These are phyloP conservation scores for Centrapalus pauciflorus DNA, from an alignment of 129 eudicot species.

Conservation along the genomic window DNA sequence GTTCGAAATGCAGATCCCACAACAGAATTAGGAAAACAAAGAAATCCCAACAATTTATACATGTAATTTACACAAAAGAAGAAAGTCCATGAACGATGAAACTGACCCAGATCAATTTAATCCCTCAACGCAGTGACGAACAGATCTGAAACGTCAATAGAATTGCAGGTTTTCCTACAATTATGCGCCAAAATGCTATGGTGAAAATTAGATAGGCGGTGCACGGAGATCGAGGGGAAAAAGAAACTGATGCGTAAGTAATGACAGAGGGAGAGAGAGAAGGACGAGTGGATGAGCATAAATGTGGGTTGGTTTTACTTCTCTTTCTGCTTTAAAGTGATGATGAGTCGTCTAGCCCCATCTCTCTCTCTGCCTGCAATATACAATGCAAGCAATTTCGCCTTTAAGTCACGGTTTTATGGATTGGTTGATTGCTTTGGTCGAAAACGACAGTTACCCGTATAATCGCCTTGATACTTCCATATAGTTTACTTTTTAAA, in stretches of 20 bases:
- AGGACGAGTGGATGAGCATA: constrained; percentile 31
- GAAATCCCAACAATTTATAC: neutral
- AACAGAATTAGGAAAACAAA: neutral
- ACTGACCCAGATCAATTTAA: constrained; percentile 25
- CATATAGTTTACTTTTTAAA: too few species aligned
- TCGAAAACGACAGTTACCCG: too few species aligned
- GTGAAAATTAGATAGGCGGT: constrained; percentile 16
- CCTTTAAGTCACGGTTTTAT: too few species aligned
- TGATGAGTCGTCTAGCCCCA: constrained; percentile 17
- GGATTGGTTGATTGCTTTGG: too few species aligned
- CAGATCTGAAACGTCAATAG: constrained; percentile 8
- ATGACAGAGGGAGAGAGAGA: neutral
- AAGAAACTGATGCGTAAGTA: constrained; percentile 19
- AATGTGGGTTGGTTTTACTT: constrained; percentile 15
- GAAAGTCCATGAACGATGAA: neutral
- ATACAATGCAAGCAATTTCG: constrained; percentile 18
- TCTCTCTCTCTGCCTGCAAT: constrained; percentile 19
- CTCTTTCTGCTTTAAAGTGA: constrained; percentile 16
- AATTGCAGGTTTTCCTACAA: neutral
- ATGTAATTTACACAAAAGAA: neutral
- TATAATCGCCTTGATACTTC: too few species aligned
- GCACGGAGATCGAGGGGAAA: constrained; percentile 25
- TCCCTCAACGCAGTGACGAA: constrained; percentile 6
- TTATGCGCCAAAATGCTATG: constrained; percentile 1
- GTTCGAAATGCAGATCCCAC: constrained; percentile 9